Evolutionary conservation across 208 protist genomes (phyloP), one percentile per base, ranked within the genome.

Genomic region (Spironucleus salmonicida): DNA sequence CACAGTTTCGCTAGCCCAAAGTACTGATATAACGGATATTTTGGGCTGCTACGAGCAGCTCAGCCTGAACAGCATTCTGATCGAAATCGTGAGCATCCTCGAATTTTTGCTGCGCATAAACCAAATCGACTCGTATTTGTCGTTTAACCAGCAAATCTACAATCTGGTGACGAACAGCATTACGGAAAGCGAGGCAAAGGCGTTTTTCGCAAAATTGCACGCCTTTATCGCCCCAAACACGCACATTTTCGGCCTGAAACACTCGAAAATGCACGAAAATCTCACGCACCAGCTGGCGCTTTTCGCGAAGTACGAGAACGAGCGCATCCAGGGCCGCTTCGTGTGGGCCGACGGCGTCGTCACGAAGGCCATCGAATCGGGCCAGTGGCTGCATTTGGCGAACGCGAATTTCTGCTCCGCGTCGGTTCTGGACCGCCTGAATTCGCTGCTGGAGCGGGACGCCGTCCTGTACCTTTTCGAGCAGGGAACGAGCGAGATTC

Each of bases 391-490:
- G 13, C 83, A 99, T 0, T 86, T 99, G 38, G 95, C 99, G 81
- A 97, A 98, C 83, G 95, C 92, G 23, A 99, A 99, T 85, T 93
- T 99, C 62, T 99, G 95, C 85, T 90, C 88, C 45, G 88, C 95
- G 7, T 95, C 96, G 32, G 95, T 99, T 35, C 86, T 99, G 1
- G 97, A 99, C 82, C 87, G 96, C 15, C 87, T 99, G 26, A 99
- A 99, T 84, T 89, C 93, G n/a, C 86, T 99, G 19, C 87, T 99
- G 0, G 96, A 99, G 85, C 90, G 90, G 27, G 87, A 90, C 75
- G 94, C 94, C 49, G n/a, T 35, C 38, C 35, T 86, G 40, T 58
- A 77, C n/a, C n/a, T 86, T 26, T 78, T 79, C 15, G 82, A 86
- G 59, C 59, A 69, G n/a, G 80, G 84, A n/a, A 59, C 95, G 45